Evolutionary conservation across 805 yeast genomes (phyloP), one percentile per base, ranked within the genome.

Genomic region (Wickerhamomyces tratensis): DNA sequence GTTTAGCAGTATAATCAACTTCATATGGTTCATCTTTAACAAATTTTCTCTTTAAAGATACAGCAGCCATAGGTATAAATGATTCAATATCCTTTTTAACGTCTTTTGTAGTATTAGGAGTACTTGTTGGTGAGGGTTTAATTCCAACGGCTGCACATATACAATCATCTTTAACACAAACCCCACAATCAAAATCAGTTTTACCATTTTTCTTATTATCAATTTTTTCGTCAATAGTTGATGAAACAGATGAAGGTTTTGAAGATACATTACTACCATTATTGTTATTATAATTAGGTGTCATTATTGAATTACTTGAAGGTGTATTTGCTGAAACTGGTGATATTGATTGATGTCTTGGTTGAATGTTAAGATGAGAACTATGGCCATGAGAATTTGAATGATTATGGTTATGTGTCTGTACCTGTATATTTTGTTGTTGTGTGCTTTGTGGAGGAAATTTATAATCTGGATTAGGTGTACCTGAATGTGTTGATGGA

Each of bases 131-230:
- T 45, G 48, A 29, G 37, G 58, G 49, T 46, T 51, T 57, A 27
- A 59, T 43, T 4, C 63, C 67, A 34, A 59, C 61, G 31, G 54
- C 55, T 6, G 72, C 87, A 57, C 89, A 82, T 12, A 82, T 58
- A 54, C 89, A 83, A 43, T 72, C 79, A 40, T 80, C 87, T 55
- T 79, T 79, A 36, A 66, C 58, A 56, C 89, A 82, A n/a, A 77
- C 75, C 4, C 79, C 82, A 57, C 89, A 82, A 43, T 66, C 69
- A 37, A 57, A 64, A 11, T 13, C 34, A 13, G n/a, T 31, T 27
- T 27, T 27, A 11, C n/a, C 6, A 31, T 31, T 31, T 6, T 31
- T 31, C 7, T 9, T 12, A 31, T 31, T 12, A 6, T 31, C 11
- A 11, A 11, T 31, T 34, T 48, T 45, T 6, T 46, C 47, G 34